Evolutionary conservation across 2,329 filamentous ascomycete genomes (phyloP).

Genomic region (Fusarium armeniacum): DNA sequence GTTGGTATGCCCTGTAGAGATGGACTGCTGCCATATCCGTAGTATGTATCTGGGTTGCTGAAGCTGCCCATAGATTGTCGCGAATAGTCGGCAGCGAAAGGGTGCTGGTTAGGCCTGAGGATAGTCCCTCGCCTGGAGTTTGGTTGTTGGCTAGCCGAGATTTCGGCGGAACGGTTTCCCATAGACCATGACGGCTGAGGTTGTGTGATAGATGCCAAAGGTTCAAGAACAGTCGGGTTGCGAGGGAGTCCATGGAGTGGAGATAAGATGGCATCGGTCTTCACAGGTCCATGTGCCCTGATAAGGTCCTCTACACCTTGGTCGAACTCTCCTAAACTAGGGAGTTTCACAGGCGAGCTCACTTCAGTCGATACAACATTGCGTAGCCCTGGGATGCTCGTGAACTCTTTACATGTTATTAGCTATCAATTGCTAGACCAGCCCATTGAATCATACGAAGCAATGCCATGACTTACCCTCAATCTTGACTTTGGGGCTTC

Average conservation of each 20-base stretch:
- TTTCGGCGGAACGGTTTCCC: slow-evolving; percentile 27
- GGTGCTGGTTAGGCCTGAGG: slow-evolving; percentile 37
- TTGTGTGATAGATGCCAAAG: slow-evolving; percentile 30
- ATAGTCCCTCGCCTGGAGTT: slow-evolving; percentile 37
- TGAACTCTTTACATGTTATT: slow-evolving; percentile 46
- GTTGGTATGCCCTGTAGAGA: slow-evolving; percentile 42
- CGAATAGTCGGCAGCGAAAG: slow-evolving; percentile 34
- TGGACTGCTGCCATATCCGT: slow-evolving; percentile 44
- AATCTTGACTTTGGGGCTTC: slow-evolving; percentile 54
- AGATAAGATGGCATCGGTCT: slow-evolving; percentile 50
- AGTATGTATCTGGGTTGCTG: slow-evolving; percentile 42
- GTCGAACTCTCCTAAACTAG: slow-evolving; percentile 57
- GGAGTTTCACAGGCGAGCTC: slow-evolving; percentile 49
- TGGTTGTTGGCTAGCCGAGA: slow-evolving; percentile 17
- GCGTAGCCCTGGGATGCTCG: slow-evolving; percentile 45
- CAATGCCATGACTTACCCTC: slow-evolving; percentile 48
- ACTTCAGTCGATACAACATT: slow-evolving; percentile 35
- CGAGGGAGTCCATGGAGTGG: slow-evolving; percentile 48
- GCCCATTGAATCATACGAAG: not conserved
- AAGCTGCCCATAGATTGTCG: slow-evolving; percentile 41
- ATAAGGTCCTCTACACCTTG: slow-evolving; percentile 56
- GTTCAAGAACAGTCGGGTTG: slow-evolving; percentile 46
- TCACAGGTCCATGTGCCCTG: slow-evolving; percentile 50
- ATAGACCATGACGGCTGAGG: slow-evolving; percentile 37
- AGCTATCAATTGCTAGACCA: slow-evolving; percentile 38